Conservation (phyloP, 2,329 filamentous ascomycete species). For the Colletotrichum tabaci region DNA sequence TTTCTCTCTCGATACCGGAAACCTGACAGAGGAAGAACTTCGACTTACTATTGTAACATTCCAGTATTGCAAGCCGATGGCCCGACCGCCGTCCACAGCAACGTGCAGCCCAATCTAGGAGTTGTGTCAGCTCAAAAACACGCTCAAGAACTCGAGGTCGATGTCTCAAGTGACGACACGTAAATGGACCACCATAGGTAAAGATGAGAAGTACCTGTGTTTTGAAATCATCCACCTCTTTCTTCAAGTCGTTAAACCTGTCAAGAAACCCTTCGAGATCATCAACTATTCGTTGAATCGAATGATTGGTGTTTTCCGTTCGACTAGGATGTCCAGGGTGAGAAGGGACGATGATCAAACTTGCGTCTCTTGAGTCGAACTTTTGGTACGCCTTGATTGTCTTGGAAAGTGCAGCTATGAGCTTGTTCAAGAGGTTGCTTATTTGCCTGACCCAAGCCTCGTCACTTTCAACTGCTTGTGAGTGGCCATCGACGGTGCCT, state of each 20-base stretch:
- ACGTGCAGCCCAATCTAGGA: not conserved
- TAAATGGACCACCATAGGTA: no score
- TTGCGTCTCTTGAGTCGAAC: not conserved
- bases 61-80: constrained; percentile 6
- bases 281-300: not conserved
- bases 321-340: not conserved
- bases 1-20: no score
- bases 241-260: not conserved
- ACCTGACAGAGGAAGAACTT: not conserved
- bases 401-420: not conserved
- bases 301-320: not conserved
- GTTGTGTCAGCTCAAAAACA: not conserved
- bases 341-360: not conserved
- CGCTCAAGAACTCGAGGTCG: no score
- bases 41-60: constrained; percentile 20
- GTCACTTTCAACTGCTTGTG: not conserved
- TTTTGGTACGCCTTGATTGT: not conserved
- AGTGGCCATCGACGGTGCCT: not conserved
- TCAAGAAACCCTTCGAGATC: not conserved
- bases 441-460: constrained; percentile 20
- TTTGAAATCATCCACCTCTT: not conserved
- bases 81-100: not conserved
- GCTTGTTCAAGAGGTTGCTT: not conserved
- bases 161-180: not conserved
- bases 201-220: not conserved